Evolutionary conservation across 331 rosid genomes (phyloP).

Genomic region (Malus hybrid): DNA sequence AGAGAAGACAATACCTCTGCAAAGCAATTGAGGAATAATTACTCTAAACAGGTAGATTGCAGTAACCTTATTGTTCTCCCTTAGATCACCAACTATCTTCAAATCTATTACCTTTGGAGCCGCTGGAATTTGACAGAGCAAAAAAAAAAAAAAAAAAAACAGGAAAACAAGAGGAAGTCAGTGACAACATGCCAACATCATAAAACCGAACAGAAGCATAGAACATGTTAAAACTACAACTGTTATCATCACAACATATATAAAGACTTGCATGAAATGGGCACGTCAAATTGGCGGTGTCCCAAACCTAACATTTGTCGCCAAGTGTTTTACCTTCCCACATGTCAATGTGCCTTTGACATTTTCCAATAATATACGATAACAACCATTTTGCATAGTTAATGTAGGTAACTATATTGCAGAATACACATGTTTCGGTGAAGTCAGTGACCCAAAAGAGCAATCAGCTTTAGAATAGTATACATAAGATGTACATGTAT

Average conservation of each 20-base stretch:
- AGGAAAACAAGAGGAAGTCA: background rate
- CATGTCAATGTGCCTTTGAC: background rate
- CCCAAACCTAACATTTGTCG: too few species aligned
- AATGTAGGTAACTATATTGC: background rate
- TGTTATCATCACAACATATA: background rate
- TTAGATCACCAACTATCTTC: constrained; percentile 72
- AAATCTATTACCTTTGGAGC: constrained; percentile 75
- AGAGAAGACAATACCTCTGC: background rate
- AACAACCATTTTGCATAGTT: background rate
- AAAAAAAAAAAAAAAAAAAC: background rate
- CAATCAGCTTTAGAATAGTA: background rate
- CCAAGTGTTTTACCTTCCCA: too few species aligned
- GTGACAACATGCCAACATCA: constrained; percentile 2
- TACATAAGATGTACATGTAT: background rate
- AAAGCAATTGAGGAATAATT: too few species aligned
- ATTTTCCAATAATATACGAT: background rate
- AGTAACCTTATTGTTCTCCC: constrained; percentile 79
- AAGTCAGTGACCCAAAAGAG: background rate
- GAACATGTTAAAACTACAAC: background rate
- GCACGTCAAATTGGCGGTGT: too few species aligned
- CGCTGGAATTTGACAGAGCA: constrained; percentile 45
- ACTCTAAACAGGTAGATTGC: constrained; percentile 17
- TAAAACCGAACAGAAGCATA: background rate
- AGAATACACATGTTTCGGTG: background rate
- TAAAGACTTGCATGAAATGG: too few species aligned